A percentile compares a stretch with the other conserved stretches of the same genome.
These are phyloP conservation scores for Digitaria exilis DNA, from an alignment of 202 grass and related monocot genomes.

Conservation along the genomic window DNA sequence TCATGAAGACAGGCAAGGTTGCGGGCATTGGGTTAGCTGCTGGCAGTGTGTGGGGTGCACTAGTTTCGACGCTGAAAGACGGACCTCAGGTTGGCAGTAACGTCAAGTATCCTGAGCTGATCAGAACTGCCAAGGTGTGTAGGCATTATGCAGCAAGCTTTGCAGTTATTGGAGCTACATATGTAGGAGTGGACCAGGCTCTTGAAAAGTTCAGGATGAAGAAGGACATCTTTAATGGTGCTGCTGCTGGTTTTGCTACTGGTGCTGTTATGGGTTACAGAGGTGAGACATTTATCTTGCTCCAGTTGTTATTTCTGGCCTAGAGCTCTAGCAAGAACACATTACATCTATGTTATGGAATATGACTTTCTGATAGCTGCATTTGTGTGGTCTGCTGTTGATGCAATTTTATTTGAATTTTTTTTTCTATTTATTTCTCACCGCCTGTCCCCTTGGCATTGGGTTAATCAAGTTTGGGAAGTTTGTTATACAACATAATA, in stretches of 20 bases:
- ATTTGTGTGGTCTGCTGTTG: neutral
- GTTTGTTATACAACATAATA: neutral
- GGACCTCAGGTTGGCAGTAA: constrained; percentile 41
- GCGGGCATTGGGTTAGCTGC: constrained; percentile 49
- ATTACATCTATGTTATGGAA: neutral
- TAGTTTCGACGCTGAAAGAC: constrained; percentile 40
- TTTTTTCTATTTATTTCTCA: neutral
- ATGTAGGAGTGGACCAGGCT: constrained; percentile 49
- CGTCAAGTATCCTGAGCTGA: constrained; percentile 47
- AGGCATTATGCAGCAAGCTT: constrained; percentile 39
- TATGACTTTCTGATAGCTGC: neutral
- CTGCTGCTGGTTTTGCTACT: constrained; percentile 60
- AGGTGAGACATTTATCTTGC: constrained; percentile 41
- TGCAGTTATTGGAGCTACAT: constrained; percentile 52
- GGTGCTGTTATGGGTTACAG: constrained; percentile 49
- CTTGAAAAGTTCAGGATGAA: constrained; percentile 52
- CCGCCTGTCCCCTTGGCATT: neutral
- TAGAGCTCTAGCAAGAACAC: constrained; percentile 9
- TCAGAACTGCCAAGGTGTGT: constrained; percentile 47
- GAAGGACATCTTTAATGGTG: constrained; percentile 59
- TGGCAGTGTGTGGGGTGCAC: constrained; percentile 46
- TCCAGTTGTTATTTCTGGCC: neutral
- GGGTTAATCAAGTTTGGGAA: neutral
- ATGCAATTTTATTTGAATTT: constrained; percentile 30
- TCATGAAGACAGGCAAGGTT: constrained; percentile 27